Percentiles rank a stretch among this genome's conserved stretches.
These are phyloP conservation scores for Alternaria dauci DNA, from an alignment of 2,329 filamentous ascomycete genomes.

Conservation along the genomic window DNA sequence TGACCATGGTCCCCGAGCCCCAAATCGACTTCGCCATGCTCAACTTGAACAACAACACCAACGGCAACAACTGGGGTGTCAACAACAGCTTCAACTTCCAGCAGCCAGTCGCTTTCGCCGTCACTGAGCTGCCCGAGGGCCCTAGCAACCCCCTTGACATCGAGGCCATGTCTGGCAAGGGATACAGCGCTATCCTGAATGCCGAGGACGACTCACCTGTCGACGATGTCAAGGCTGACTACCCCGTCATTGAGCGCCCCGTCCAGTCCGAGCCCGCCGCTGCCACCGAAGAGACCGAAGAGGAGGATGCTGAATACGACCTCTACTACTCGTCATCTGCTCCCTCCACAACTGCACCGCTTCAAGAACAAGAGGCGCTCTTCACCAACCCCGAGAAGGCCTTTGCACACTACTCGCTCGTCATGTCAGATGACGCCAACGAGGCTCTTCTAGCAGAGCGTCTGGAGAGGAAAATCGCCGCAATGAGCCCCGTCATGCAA, in stretches of 20 bases:
- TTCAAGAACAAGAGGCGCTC: constrained; percentile 41
- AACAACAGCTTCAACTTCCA: constrained; percentile 60
- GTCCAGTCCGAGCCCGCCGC: constrained; percentile 32
- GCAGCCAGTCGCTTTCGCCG: constrained; percentile 76
- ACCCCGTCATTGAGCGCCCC: constrained; percentile 58
- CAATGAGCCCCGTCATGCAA: constrained; percentile 45
- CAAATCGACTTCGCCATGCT: constrained; percentile 77
- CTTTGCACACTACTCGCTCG: constrained; percentile 69
- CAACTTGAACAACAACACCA: constrained; percentile 58
- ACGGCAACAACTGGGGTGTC: constrained; percentile 57
- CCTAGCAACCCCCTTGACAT: constrained; percentile 67
- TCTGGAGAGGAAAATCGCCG: constrained; percentile 47
- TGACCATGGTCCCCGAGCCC: constrained; percentile 85
- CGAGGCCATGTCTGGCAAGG: constrained; percentile 75
- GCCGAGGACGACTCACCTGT: constrained; percentile 49
- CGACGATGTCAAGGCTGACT: constrained; percentile 60
- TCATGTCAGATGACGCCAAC: constrained; percentile 64
- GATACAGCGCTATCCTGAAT: constrained; percentile 47
- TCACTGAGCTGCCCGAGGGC: constrained; percentile 73
- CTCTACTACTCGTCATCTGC: constrained; percentile 62
- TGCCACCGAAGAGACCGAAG: constrained; percentile 47
- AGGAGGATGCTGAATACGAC: constrained; percentile 69
- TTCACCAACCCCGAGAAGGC: constrained; percentile 70
- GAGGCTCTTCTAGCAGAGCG: constrained; percentile 42
- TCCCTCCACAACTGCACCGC: constrained; percentile 49